Evolutionary conservation across 2,329 filamentous ascomycete genomes (phyloP), one percentile per base, ranked within the genome.

Genomic region (Xylariaceae sp.): DNA sequence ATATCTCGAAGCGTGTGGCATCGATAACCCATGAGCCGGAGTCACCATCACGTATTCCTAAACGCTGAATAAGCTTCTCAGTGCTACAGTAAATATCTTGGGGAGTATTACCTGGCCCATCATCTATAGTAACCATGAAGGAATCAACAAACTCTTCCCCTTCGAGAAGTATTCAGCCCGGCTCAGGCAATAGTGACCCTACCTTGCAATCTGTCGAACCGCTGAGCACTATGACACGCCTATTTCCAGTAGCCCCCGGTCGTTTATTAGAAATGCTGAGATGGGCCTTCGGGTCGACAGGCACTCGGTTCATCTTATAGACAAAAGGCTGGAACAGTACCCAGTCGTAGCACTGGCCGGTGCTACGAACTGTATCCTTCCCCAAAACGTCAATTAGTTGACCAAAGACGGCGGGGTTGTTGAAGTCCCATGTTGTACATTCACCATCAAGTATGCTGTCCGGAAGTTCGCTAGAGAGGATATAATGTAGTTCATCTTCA

Each of bases 21-120:
- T 49, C 46, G 33, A 49, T 16, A 49, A 49, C 33, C 46, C 46
- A 49, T 26, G 46, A 49, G 12, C 46, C 46, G 26, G 46, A 49
- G 33, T 49, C 33, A n/a, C 46, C 46, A n/a, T 49, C 46, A 5
- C 33, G 31, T 49, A 49, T 49, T 14, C 46, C 46, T 49, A 21
- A 31, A 44, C 3, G 9, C 7, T 44, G 9, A n/a, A n/a, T n/a
- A n/a, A n/a, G n/a, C n/a, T n/a, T n/a, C n/a, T n/a, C n/a, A n/a
- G n/a, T n/a, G n/a, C n/a, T n/a, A n/a, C n/a, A n/a, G n/a, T n/a
- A n/a, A n/a, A n/a, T n/a, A n/a, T n/a, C n/a, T n/a, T n/a, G n/a
- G n/a, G n/a, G n/a, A n/a, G n/a, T n/a, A n/a, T n/a, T n/a, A n/a
- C n/a, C n/a, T n/a, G n/a, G n/a, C n/a, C n/a, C n/a, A n/a, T n/a